phyloP scores from a whole-genome alignment of 2,329 filamentous ascomycete species.

The Trichoderma simmonsii region DNA sequence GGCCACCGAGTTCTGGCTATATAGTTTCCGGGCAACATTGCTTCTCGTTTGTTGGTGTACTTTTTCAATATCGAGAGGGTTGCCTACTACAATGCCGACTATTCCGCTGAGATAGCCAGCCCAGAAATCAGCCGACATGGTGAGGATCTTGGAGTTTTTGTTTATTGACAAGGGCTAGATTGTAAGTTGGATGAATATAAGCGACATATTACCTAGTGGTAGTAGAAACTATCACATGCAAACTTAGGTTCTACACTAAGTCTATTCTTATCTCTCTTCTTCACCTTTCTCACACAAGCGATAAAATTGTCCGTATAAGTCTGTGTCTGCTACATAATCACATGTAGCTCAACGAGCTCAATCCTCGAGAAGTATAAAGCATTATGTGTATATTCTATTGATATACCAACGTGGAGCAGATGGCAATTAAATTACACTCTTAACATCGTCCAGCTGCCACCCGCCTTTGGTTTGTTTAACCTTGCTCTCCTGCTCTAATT shows the following conservation, averaged over 20 bases:
- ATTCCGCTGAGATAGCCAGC: constrained; percentile 87
- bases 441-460: constrained; percentile 29
- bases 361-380: background rate
- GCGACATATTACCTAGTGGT: background rate
- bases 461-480: constrained; percentile 43
- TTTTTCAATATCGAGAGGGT: constrained; percentile 70
- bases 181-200: background rate
- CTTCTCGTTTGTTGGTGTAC: constrained; percentile 64
- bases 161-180: background rate
- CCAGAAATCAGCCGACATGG: constrained; percentile 89
- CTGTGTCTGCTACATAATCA: background rate
- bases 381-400: background rate
- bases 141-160: background rate
- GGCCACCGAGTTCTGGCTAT: constrained; percentile 33
- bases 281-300: background rate
- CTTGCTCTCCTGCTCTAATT: constrained; percentile 72
- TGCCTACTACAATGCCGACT: constrained; percentile 81
- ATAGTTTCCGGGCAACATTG: constrained; percentile 21
- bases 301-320: background rate
- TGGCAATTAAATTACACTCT: background rate
- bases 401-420: background rate
- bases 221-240: background rate
- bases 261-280: background rate
- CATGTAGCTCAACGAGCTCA: background rate
- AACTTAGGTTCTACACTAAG: constrained; percentile 1